Evolutionary conservation across 2,329 filamentous ascomycete genomes (phyloP).

Genomic region (Hypoxylon rubiginosum): DNA sequence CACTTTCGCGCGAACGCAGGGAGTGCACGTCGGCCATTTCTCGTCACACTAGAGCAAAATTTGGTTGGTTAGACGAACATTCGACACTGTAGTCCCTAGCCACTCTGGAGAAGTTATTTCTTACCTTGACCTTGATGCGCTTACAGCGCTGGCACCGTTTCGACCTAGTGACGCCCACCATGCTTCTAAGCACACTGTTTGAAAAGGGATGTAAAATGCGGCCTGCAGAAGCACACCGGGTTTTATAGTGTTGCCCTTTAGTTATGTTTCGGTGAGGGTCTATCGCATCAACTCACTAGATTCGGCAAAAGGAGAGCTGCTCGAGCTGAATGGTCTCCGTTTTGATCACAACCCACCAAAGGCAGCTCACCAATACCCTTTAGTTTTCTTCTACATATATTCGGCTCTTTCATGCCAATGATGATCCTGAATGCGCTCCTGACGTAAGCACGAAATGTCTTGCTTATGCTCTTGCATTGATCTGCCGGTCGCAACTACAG

Average conservation of each 20-base stretch:
- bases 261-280: not conserved
- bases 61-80: not conserved
- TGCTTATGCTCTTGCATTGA: not conserved
- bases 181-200: constrained; percentile 10
- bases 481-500: too few species aligned
- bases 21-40: constrained; percentile 38
- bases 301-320: constrained; percentile 9
- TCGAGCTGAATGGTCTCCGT: constrained; percentile 5
- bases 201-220: constrained; percentile 21
- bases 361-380: not conserved
- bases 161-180: constrained; percentile 34
- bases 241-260: constrained; percentile 4
- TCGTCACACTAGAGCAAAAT: constrained; percentile 33
- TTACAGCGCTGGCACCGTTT: constrained; percentile 35
- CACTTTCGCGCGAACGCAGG: constrained; percentile 27
- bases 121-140: constrained; percentile 34
- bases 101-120: not conserved
- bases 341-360: not conserved
- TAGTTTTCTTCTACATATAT: not conserved
- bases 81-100: not conserved
- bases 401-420: not conserved
- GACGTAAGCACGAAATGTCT: not conserved
- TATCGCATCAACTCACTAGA: constrained; percentile 20
- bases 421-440: not conserved
- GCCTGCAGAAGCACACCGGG: not conserved